Conservation (phyloP, 2,329 filamentous ascomycete species). For the Pochonia chlamydosporia region DNA sequence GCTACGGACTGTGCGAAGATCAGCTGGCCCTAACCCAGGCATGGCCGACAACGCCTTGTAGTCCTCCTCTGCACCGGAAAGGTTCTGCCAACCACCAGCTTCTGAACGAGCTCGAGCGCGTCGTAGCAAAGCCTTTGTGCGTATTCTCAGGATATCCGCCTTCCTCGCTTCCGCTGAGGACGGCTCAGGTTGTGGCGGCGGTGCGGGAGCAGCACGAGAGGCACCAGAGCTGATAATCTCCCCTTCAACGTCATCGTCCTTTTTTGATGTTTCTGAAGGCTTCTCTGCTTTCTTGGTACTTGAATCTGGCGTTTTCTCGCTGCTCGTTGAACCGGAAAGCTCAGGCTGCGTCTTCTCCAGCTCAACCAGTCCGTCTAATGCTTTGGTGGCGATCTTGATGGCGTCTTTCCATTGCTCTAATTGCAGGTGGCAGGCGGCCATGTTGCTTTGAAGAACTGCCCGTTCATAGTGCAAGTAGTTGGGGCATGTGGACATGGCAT, state of each 20-base stretch:
- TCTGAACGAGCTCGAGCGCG: constrained; percentile 68
- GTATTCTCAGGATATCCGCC: constrained; percentile 68
- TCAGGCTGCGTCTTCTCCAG: constrained; percentile 37
- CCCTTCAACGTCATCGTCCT: constrained; percentile 44
- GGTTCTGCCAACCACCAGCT: constrained; percentile 69
- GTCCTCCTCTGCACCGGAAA: constrained; percentile 74
- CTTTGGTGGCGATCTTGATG: constrained; percentile 64
- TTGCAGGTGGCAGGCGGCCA: constrained; percentile 83
- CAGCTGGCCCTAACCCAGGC: constrained; percentile 51
- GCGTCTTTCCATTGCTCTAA: constrained; percentile 81
- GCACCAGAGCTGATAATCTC: constrained; percentile 57
- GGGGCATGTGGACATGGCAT: constrained; percentile 72
- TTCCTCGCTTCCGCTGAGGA: constrained; percentile 16
- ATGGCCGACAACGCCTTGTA: constrained; percentile 62
- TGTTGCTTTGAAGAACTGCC: constrained; percentile 81
- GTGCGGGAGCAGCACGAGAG: constrained; percentile 38
- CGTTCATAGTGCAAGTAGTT: constrained; percentile 83
- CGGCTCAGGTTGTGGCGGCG: constrained; percentile 9
- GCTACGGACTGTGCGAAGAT: constrained; percentile 60
- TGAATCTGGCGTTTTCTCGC: constrained; percentile 33
- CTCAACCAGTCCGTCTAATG: constrained; percentile 66
- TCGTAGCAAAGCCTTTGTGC: constrained; percentile 76
- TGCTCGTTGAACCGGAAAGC: constrained; percentile 3
- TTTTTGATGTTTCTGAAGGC: constrained; percentile 20
- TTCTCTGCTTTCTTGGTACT: neutral